Evolutionary conservation across 2,329 filamentous ascomycete genomes (phyloP), one percentile per base, ranked within the genome.

Genomic region (Aspergillus neoniger): DNA sequence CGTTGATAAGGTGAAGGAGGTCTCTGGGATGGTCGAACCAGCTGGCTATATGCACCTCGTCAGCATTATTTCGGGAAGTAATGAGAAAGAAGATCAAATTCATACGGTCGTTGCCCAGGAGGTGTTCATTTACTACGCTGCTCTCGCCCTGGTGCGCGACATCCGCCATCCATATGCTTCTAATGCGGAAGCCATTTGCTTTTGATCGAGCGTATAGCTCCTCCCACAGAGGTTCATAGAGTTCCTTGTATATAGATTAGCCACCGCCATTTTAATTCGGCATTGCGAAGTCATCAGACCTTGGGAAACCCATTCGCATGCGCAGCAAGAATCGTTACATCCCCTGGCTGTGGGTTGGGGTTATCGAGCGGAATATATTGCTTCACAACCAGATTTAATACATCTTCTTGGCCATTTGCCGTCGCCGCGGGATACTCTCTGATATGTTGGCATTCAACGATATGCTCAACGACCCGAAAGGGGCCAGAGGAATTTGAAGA

Each of bases 251-350:
- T 43, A 39, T 30, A 15, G 5, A 59, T 69, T 38, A 67, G 60
- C 7, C 39, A 12, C 25, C 1, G 19, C 2, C 43, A 5, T 2
- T n/a, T 9, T 7, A 12, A 14, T 32, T 25, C 14, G 7, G 7
- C 3, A 5, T 2, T 17, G 47, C 10, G 25, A 28, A 4, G 9
- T 19, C 17, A 8, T 19, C 62, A 57, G 74, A 91, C 91, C 83
- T 97, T 98, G 10, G 91, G 90, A 67, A 97, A 96, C 10, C 89
- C 94, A 79, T 97, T 97, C 53, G 92, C 94, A 77, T 97, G 93
- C 4, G 89, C 89, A 10, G 85, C 92, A 58, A 98, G 87, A 60
- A 98, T 88, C 19, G 92, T 97, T 8, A 97, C 80, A 75, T 95
- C 91, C 36, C 91, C 91, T 1, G 86, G 85, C 63, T 86, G 82